A percentile compares a stretch with the other conserved stretches of the same genome.
Evolutionary conservation across 1,139 yeast genomes (phyloP).

Genomic region (Yamadazyma conglobata): DNA sequence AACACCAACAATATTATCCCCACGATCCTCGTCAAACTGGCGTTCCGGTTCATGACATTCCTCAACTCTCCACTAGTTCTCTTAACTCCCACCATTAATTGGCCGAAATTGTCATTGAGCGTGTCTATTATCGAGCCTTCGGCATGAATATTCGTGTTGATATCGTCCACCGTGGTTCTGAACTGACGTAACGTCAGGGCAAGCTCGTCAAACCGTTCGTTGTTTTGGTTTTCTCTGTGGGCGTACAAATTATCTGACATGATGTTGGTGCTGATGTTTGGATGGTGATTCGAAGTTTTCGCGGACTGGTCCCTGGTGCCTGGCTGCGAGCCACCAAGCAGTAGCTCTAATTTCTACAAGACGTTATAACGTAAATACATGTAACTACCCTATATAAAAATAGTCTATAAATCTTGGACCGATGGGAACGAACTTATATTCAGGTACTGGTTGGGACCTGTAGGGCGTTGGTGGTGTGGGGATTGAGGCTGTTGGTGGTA

Average conservation of each 20-base stretch:
- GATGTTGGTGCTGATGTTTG: not conserved
- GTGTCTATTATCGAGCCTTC: constrained; percentile 52
- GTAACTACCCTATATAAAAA: no score
- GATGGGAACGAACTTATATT: constrained; percentile 30
- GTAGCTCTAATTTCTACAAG: no score
- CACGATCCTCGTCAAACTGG: constrained; percentile 40
- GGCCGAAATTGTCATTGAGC: constrained; percentile 57
- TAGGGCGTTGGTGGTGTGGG: constrained; percentile 4
- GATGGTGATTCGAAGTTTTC: no score
- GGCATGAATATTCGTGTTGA: constrained; percentile 41
- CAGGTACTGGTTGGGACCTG: constrained; percentile 28
- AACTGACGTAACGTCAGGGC: constrained; percentile 46
- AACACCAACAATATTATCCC: constrained; percentile 54
- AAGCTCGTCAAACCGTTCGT: constrained; percentile 42
- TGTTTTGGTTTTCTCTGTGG: constrained; percentile 44
- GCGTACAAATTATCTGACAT: constrained; percentile 42
- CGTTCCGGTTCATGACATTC: constrained; percentile 43
- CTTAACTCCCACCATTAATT: constrained; percentile 57
- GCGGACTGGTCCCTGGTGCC: no score
- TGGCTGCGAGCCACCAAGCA: no score
- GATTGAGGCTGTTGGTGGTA: constrained; percentile 2
- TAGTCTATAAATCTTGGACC: constrained; percentile 21
- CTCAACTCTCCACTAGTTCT: constrained; percentile 66
- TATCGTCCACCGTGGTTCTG: constrained; percentile 44
- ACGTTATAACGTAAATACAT: no score